Evolutionary conservation across 208 protist genomes (phyloP), one percentile per base, ranked within the genome.

Genomic region (Trypanosomatidae sp.): DNA sequence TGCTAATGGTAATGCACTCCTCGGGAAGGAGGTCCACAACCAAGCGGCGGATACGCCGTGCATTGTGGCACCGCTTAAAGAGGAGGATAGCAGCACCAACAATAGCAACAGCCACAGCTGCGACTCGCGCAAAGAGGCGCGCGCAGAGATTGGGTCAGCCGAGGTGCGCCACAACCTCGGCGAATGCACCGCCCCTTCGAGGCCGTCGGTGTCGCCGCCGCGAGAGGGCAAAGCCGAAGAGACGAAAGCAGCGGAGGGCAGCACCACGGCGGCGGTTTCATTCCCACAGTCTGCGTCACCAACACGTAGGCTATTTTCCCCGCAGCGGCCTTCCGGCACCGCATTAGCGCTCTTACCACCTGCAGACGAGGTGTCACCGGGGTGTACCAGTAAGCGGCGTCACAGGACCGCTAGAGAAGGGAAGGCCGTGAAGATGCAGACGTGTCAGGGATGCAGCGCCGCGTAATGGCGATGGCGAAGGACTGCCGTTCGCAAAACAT

Each of bases 61-160:
- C 28, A 33, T 88, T 17, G 73, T 68, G 19, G 77, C 73, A 13
- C 80, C 84, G 2, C 87, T 84, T 41, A 66, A 74, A 44, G 77
- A 84, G 47, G 71, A 55, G 12, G 64, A 68, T 19, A 3, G 43
- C 62, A 44, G 60, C 33, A 12, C 17, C 33, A 19, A 19, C 68
- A 41, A 46, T 33, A 62, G 55, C 39, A 50, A 7, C 33, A 13
- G 44, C 41, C 10, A 15, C 28, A 62, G 33, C 65, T 58, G 25
- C 33, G 64, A 41, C 28, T 15, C 73, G 36, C 28, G 44, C 56
- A 50, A 52, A 28, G 67, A 59, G 53, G 53, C 53, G 10, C 53
- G n/a, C 22, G 43, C 50, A 17, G 53, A 33, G 46, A 12, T 22
- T 12, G 15, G 12, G 17, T 56, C 28, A 8, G 66, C 36, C 19